Percentiles rank a stretch among this genome's conserved stretches.
Evolutionary conservation across 495 filamentous ascomycete genomes (phyloP).

Genomic region (Xylaria scruposa): DNA sequence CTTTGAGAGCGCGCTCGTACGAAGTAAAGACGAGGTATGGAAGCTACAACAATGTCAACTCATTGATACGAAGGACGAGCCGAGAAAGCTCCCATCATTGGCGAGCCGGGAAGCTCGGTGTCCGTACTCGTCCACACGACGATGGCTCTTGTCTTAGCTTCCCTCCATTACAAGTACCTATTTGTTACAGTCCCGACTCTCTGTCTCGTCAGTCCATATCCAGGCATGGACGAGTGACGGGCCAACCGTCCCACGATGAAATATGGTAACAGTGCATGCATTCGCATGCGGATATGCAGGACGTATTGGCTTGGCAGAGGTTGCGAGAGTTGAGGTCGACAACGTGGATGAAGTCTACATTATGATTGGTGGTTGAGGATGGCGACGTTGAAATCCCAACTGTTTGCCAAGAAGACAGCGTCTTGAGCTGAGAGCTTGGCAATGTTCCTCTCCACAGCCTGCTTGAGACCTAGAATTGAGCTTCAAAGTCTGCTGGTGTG

Average conservation of each 20-base stretch:
- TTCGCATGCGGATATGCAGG: slow-evolving; percentile 8
- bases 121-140: not conserved
- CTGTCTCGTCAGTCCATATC: not conserved
- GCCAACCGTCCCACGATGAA: not conserved
- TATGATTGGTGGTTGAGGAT: slow-evolving; percentile 1
- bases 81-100: not conserved
- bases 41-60: not conserved
- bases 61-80: not conserved
- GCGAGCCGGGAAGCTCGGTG: not conserved
- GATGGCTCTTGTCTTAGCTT: not conserved
- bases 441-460: slow-evolving; percentile 11
- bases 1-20: not conserved
- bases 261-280: not conserved
- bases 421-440: slow-evolving; percentile 21
- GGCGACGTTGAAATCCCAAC: not conserved
- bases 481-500: not conserved
- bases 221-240: not conserved
- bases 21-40: not conserved
- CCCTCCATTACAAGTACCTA: not conserved
- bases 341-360: slow-evolving; percentile 11
- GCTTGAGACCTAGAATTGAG: not conserved
- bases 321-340: not conserved
- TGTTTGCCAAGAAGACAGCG: slow-evolving; percentile 14
- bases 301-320: slow-evolving; percentile 19
- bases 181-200: not conserved